Conservation (phyloP, 2,329 filamentous ascomycete species). For the Beauveria sp. region DNA sequence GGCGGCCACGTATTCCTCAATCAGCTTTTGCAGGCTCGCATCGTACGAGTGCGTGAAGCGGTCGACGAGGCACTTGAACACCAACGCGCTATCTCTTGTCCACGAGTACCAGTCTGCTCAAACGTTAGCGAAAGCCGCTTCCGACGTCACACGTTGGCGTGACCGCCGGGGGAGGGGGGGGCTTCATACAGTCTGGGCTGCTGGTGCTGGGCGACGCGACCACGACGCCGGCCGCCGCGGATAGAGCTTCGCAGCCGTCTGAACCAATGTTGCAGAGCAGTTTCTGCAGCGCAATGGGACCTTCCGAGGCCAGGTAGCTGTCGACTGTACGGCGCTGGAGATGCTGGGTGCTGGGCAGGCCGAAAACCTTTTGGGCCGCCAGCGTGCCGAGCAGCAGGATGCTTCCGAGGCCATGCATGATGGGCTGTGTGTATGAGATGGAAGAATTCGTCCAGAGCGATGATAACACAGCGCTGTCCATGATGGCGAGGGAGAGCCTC, state of each 20-base stretch:
- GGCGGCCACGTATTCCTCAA: conserved; percentile 60
- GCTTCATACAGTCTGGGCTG: conserved; percentile 47
- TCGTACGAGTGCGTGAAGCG: conserved; percentile 54
- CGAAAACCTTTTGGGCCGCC: conserved; percentile 44
- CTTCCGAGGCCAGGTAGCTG: conserved; percentile 45
- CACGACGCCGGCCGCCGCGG: conserved; percentile 43
- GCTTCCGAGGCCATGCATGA: conserved; percentile 43
- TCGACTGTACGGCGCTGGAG: conserved; percentile 36
- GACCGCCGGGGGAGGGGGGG: too few relatives aligned
- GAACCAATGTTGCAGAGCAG: conserved; percentile 55
- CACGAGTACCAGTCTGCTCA: conserved; percentile 66
- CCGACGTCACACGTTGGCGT: too few relatives aligned
- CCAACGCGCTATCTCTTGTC: conserved; percentile 67
- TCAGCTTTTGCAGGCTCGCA: conserved; percentile 46
- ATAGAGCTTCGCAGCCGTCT: conserved; percentile 40
- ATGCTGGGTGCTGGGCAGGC: conserved; percentile 29
- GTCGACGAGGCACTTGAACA: conserved; percentile 62
- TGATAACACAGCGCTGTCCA: neutral
- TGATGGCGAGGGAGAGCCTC: neutral
- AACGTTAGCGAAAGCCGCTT: neutral
- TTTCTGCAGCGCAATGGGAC: conserved; percentile 41
- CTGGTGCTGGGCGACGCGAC: conserved; percentile 48
- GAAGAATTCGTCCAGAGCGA: conserved; percentile 7
- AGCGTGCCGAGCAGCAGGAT: conserved; percentile 43
- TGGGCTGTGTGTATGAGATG: conserved; percentile 24